Evolutionary conservation across 257 asterid species (phyloP).

Genomic region (Rehmannia glutinosa): DNA sequence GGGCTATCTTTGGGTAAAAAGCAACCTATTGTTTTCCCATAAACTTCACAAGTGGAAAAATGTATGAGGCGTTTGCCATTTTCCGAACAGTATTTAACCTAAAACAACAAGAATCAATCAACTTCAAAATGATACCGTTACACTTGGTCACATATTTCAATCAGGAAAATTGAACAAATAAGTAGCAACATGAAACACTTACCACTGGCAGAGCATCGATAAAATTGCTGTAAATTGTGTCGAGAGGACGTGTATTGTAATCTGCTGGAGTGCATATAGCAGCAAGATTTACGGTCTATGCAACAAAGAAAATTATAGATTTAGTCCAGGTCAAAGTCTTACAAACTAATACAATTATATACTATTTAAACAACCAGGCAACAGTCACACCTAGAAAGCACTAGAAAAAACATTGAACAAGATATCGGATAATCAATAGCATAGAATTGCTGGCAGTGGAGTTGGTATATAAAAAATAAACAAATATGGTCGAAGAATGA

Average conservation of each 20-base stretch:
- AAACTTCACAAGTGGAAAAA: conserved; percentile 89
- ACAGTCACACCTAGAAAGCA: not conserved
- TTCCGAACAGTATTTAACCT: conserved; percentile 92
- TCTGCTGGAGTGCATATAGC: conserved; percentile 98
- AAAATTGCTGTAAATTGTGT: conserved; percentile 91
- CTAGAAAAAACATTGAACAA: not conserved
- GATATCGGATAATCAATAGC: not conserved
- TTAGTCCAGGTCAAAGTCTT: conserved; percentile 24
- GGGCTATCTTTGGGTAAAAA: conserved; percentile 85
- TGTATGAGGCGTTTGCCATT: conserved; percentile 86
- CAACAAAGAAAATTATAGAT: conserved; percentile 19
- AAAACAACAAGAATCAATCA: conserved; percentile 19
- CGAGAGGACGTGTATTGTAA: conserved; percentile 91
- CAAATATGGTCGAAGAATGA: not conserved
- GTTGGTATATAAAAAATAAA: not conserved
- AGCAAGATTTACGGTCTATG: conserved; percentile 77
- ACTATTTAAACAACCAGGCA: not conserved
- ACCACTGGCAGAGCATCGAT: conserved; percentile 94
- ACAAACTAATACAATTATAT: not conserved
- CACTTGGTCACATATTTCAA: not conserved
- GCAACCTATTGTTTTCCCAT: conserved; percentile 82
- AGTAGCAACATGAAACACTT: conserved; percentile 15
- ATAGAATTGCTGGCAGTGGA: not conserved
- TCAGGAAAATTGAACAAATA: not conserved
- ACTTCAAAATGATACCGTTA: not conserved